Evolutionary conservation across 164 flowering plant species (phyloP), one percentile per base, ranked within the genome.

Genomic region (Magnolia changhungtana): DNA sequence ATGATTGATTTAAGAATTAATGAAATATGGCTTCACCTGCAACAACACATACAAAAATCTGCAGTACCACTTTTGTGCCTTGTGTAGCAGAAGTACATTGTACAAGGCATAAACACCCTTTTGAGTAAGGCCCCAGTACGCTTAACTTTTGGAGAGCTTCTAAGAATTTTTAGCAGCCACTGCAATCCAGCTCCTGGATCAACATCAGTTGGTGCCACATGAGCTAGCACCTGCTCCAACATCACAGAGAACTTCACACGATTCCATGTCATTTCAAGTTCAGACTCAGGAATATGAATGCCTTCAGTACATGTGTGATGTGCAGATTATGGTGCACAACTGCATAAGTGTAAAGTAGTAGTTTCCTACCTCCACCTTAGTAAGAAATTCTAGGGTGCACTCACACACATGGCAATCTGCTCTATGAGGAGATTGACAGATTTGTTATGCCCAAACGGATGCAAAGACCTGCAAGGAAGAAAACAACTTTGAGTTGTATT

Each of bases 131-230:
- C 99, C 80, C 99, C 99, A 69, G 99, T 96, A 71, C 98, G 95
- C 88, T 91, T 94, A 31, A 93, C 97, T 88, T 93, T 96, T 24
- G 93, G 98, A 67, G 97, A 94, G 83, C 88, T 91, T 82, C 91
- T 78, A 65, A 81, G 93, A 74, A 96, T 94, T 87, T 91, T 96
- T 71, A 98, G 98, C 72, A 96, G 95, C 99, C 99, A 96, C 80
- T 96, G 99, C 72, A 94, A 74, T 73, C 99, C 99, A 76, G 99
- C 99, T 72, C 98, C 99, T 76, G 98, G 99, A 84, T 96, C 99
- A 81, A 96, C 99, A 90, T 96, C 99, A 67, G 99, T 96, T 23
- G 99, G 99, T 74, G 99, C 24, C 24, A 23, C 24, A 23, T 23
- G 24, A 23, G 24, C 24, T 23, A 23, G 24, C 24, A 23, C 24